Conservation (phyloP, 495 filamentous ascomycete genomes). For the Xylaria acuta region DNA sequence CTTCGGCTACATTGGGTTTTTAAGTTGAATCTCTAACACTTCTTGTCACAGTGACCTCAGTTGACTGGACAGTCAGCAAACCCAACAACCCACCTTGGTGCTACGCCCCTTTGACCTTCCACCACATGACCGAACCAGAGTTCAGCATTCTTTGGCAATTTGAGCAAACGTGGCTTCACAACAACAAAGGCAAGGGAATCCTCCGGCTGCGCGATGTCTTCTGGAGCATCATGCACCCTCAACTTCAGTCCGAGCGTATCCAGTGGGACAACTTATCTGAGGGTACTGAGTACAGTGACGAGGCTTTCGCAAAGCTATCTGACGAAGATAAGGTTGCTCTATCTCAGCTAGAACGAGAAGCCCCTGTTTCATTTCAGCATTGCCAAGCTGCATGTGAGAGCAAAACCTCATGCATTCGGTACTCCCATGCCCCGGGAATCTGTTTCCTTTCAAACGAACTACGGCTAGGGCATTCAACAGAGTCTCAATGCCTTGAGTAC, state of each 20-base stretch:
- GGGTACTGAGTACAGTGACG: conserved; percentile 3
- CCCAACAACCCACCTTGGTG: conserved; percentile 3
- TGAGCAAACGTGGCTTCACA: not conserved
- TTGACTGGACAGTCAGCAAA: conserved; percentile 9
- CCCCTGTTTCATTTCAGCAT: not conserved
- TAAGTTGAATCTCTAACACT: too few relatives aligned
- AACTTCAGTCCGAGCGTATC: not conserved
- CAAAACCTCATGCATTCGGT: conserved; percentile 6
- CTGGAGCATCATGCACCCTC: not conserved
- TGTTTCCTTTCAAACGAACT: conserved; percentile 13
- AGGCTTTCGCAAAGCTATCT: not conserved
- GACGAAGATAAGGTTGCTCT: not conserved
- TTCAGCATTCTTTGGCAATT: not conserved
- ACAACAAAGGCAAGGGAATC: not conserved
- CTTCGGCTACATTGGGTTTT: not conserved
- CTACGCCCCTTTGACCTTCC: conserved; percentile 10
- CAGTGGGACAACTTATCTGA: conserved; percentile 5
- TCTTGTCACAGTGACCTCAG: not conserved
- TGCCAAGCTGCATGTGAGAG: conserved; percentile 8
- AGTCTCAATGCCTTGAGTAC: not conserved
- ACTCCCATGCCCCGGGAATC: not conserved
- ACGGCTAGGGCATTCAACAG: not conserved
- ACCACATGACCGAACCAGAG: conserved; percentile 7
- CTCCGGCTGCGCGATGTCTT: conserved; percentile 2
- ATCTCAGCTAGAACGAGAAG: not conserved